Evolutionary conservation across 306 rosid species (phyloP).

Genomic region (Abrus pulchellus): DNA sequence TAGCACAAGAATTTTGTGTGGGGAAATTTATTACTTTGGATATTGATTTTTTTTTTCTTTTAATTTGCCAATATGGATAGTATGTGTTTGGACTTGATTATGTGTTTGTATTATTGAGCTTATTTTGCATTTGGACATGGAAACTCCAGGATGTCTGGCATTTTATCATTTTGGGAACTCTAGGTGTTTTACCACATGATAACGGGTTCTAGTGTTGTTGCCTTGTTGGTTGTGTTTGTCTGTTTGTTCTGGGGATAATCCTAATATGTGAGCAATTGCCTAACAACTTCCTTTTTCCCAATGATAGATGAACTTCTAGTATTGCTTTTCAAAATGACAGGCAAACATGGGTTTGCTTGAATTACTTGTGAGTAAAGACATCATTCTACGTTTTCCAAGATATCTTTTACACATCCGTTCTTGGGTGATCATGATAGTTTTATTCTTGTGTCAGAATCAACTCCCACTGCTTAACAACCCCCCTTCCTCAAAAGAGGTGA

Average conservation of each 20-base stretch:
- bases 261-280: conserved; percentile 12
- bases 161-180: background rate
- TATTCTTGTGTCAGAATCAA: conserved; percentile 3
- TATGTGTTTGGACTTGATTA: background rate
- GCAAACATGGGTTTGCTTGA: conserved; percentile 4
- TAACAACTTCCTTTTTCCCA: conserved; percentile 5
- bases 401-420: background rate
- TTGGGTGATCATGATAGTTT: conserved; percentile 6
- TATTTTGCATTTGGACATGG: conserved; percentile 28
- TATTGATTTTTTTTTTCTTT: background rate
- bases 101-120: conserved; percentile 21
- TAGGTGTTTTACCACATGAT: background rate
- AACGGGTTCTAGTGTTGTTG: conserved; percentile 17
- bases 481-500: background rate
- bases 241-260: conserved; percentile 17
- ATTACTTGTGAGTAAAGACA: conserved; percentile 17
- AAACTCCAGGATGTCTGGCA: conserved; percentile 7
- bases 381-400: background rate
- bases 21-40: background rate
- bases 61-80: background rate
- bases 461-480: background rate
- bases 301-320: background rate
- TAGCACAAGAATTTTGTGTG: background rate
- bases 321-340: conserved; percentile 21
- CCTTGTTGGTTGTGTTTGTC: conserved; percentile 23